Evolutionary conservation across 106 monocot species (phyloP).

Genomic region (Hemerocallis citrina): DNA sequence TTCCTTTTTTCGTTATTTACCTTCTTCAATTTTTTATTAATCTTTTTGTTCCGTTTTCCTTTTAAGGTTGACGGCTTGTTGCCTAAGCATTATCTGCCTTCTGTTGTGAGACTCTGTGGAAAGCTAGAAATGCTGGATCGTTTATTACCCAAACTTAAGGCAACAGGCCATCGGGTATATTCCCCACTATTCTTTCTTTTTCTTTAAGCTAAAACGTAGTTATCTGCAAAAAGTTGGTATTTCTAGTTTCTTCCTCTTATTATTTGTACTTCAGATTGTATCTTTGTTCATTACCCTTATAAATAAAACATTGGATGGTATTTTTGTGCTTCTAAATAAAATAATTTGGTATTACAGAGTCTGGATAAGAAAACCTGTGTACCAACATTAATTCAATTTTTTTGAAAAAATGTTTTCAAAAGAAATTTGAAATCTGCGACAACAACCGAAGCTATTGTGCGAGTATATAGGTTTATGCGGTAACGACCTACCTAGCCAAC

Average conservation of each 20-base stretch:
- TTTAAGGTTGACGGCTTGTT: conserved; percentile 74
- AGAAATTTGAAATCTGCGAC: no score
- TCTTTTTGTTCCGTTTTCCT: neutral
- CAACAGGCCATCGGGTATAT: conserved; percentile 88
- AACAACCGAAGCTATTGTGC: no score
- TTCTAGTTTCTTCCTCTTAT: neutral
- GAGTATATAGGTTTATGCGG: no score
- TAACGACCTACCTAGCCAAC: no score
- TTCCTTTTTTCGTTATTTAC: neutral
- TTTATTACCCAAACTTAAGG: conserved; percentile 90
- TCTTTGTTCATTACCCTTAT: neutral
- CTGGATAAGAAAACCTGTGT: no score
- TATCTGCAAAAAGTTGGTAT: neutral
- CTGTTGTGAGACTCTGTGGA: conserved; percentile 88
- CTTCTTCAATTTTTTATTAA: no score
- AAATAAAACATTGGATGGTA: neutral
- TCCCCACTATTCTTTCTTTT: neutral
- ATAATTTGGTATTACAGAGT: no score
- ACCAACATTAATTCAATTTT: no score
- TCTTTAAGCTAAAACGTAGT: neutral
- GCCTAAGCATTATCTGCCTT: conserved; percentile 86
- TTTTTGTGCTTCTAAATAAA: no score
- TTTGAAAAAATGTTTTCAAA: no score
- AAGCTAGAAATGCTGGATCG: conserved; percentile 98
- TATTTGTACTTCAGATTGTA: neutral